Evolutionary conservation across 2,329 filamentous ascomycete species (phyloP), one percentile per base, ranked within the genome.

Genomic region (Fusarium sp.): DNA sequence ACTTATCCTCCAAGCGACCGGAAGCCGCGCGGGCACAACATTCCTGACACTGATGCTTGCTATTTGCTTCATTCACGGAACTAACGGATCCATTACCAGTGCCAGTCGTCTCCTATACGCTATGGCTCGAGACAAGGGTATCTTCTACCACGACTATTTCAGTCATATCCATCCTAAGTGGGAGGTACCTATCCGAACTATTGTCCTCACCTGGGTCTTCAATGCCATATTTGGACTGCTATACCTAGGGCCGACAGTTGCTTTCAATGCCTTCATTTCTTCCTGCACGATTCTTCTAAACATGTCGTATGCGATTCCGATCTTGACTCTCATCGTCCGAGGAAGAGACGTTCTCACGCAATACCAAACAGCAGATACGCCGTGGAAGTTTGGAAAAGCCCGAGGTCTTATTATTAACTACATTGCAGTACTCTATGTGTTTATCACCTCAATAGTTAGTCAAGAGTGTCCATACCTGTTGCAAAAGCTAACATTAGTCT

Each of bases 1-100:
- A 43, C 73, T 85, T 7, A 79, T 83, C 54, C 74, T 80, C 8
- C 81, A 82, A 56, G 78, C 77, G 0, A 83, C 81, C 0, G 73
- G 76, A 1, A 82, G 73, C 28, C 76, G 78, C 2, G 79, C 76
- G 0, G 81, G 75, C 1, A 77, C 82, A 1, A 80, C 80, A 11
- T 68, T 84, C 5, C 50, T 84, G 11, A 78, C 78, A 19, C 70
- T 83, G 22, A 78, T 81, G 70, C 65, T 83, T 1, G 76, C 75
- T 1, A 70, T 83, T 0, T 83, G 82, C 62, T 83, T 84, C 46
- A 75, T 83, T 41, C 81, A 83, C 28, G 82, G 82, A 17, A 82
- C 80, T 10, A 80, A 79, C n/a, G 81, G 80, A 2, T 80, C 79
- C 39, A 75, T 82, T 9, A 83, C 81, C 10, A 81, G 77, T 52